Base-by-base conservation (phyloP, 345 rosid genomes). In the Mercurialis annua region DNA sequence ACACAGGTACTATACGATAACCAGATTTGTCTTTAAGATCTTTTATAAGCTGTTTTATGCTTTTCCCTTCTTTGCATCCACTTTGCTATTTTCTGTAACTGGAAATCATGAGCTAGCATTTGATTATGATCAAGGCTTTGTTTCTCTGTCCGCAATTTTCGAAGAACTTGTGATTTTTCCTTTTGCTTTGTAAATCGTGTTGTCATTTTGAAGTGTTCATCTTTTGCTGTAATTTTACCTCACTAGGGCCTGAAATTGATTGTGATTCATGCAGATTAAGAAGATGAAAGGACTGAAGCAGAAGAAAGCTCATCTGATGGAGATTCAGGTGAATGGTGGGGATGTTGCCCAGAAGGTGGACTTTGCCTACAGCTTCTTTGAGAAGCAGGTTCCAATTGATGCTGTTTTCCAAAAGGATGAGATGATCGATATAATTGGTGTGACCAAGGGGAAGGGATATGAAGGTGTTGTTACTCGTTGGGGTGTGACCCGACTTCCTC, bases 401-500 rank as follows among this genome's bases (percentile, higher is more conserved):
- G 83, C 88, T 31, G 83, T 90, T 17, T 90, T 90, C 90, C 91
- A 81, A 78, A 90, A 90, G 79, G 96, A 90, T 80, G 96, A 90
- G 64, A 86, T 87, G 93, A 86, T 90, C 62, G 93, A 90, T 40
- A 69, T 87, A 50, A 90, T 90, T 59, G 96, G 91, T 31, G 96
- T 90, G 16, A 90, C 93, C 0, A 90, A 87, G 82, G 96, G 96
- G 71, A 90, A 90, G 58, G 96, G 96, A 67, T 87, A 84, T 40
- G 96, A 87, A 74, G 96, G 96, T 76, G 96, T 90, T 72, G 93
- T 90, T 4, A 87, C 97, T 24, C 94, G 97, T 34, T 90, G 97
- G 94, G 97, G 97, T 68, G 97, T 88, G 40, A 90, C 97, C 9
- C 90, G 94, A 23, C 90, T 90, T 30, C 97, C 97, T 6, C 86